Percentiles rank a stretch among this genome's conserved stretches.
Conservation (phyloP, 192 early-diverging fungal species). For the Linnemannia schmuckeri region DNA sequence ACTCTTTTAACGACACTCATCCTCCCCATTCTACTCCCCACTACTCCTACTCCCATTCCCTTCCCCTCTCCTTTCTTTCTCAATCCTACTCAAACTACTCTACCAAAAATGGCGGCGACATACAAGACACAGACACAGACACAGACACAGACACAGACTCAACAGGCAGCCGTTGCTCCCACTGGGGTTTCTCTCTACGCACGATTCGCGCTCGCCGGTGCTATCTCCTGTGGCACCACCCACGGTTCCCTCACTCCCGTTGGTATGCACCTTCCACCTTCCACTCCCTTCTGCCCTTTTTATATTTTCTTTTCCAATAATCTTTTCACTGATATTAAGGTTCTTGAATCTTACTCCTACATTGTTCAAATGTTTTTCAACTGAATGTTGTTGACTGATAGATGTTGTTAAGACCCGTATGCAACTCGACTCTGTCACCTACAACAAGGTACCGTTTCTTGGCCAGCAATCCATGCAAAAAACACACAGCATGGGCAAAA, state of each 20-base stretch:
- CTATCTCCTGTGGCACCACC: conserved; percentile 63
- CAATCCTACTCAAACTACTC: background rate
- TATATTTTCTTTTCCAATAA: background rate
- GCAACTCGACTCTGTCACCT: conserved; percentile 71
- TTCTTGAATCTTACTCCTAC: no score
- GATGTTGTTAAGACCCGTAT: conserved; percentile 86
- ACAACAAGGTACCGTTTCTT: conserved; percentile 64
- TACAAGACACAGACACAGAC: background rate
- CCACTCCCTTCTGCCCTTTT: background rate
- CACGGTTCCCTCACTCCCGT: conserved; percentile 61
- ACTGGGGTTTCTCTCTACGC: conserved; percentile 62
- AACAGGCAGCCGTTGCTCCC: conserved; percentile 26
- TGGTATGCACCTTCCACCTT: background rate
- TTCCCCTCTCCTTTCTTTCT: background rate
- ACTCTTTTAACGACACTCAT: background rate
- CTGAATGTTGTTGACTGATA: conserved; percentile 12
- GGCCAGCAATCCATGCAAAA: background rate
- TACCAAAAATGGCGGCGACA: background rate
- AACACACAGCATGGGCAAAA: no score
- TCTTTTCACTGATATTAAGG: no score
- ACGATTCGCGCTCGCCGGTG: conserved; percentile 67
- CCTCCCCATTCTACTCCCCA: background rate
- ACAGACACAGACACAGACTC: background rate
- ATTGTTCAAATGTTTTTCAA: no score
- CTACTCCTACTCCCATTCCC: background rate